phyloP scores from a whole-genome alignment of 805 yeast genomes.

The Lipomyces yamanashiensis region DNA sequence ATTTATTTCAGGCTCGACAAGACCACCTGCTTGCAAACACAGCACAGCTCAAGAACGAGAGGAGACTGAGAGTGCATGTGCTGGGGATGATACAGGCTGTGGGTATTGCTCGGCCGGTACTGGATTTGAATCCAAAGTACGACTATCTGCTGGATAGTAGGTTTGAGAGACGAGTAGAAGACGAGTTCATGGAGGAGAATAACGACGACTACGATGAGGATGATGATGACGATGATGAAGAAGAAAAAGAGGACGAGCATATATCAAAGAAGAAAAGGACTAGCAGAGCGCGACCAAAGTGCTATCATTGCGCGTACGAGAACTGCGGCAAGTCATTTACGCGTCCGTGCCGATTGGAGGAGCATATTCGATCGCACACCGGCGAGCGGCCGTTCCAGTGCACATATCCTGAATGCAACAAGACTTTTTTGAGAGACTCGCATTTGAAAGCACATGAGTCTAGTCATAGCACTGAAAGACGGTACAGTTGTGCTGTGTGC shows the following conservation, averaged over 20 bases:
- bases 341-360: constrained; percentile 80
- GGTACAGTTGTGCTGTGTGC: constrained; percentile 59
- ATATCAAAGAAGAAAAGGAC: background rate
- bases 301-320: constrained; percentile 63
- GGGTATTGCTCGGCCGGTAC: background rate
- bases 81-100: background rate
- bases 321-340: constrained; percentile 78
- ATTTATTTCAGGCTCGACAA: too few species aligned
- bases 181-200: background rate
- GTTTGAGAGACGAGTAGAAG: background rate
- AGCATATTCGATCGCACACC: constrained; percentile 78
- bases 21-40: too few species aligned
- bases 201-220: background rate
- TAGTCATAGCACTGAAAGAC: constrained; percentile 28
- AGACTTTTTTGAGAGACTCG: constrained; percentile 72
- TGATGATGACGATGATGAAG: background rate
- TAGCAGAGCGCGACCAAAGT: constrained; percentile 56
- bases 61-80: too few species aligned
- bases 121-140: background rate
- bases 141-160: background rate
- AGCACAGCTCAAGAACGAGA: too few species aligned
- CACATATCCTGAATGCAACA: constrained; percentile 56
- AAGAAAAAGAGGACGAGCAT: constrained; percentile 7
- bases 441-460: constrained; percentile 76
- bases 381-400: constrained; percentile 80